Base-by-base conservation (phyloP, 768 basidiomycete genomes). In the Pisolithus orientalis region DNA sequence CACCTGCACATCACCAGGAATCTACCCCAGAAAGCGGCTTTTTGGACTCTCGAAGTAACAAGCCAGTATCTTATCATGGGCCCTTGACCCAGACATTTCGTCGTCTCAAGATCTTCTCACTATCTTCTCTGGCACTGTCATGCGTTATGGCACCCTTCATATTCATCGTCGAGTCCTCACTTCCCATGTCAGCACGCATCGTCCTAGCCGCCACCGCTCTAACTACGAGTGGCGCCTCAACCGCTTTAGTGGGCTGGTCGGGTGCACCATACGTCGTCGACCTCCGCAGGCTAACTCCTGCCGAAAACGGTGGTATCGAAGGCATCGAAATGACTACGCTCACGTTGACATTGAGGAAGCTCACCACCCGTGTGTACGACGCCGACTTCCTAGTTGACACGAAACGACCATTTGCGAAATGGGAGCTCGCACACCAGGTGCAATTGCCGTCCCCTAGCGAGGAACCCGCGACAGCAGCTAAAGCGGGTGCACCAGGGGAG, bases 101-200 rank as follows among this genome's bases (percentile, higher is more conserved):
- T 51, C 79, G 80, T 24, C 77, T 93, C 51, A 93, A 94, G 65
- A 67, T 90, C 8, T 91, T 94, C 72, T 93, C 90, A 11, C 70
- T 94, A 1, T 80, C 83, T 24, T 91, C 91, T 0, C 77, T 94
- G 44, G 75, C 76, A 2, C 76, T 90, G 46, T 84, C 88, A 9
- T 69, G 75, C 53, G 75, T 80, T 4, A 72, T 94, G 59, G 74
- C 87, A 2, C 92, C 92, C 1, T 83, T 94, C 70, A 80, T 94
- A 55, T 87, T 94, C 67, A 63, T 89, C 49, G 75, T 94, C 58
- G 90, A 93, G 54, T 85, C 90, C 5, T 78, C 78, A 24, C 76
- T 94, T 6, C 90, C 92, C 0, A 59, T 78, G 39, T 74, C 76
- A 16, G 92, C 86, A 0, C 82, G 90, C 21, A 62, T 80, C 25